phyloP scores from a whole-genome alignment of 2,329 filamentous ascomycete species.

The Basipetospora chlamydospora region DNA sequence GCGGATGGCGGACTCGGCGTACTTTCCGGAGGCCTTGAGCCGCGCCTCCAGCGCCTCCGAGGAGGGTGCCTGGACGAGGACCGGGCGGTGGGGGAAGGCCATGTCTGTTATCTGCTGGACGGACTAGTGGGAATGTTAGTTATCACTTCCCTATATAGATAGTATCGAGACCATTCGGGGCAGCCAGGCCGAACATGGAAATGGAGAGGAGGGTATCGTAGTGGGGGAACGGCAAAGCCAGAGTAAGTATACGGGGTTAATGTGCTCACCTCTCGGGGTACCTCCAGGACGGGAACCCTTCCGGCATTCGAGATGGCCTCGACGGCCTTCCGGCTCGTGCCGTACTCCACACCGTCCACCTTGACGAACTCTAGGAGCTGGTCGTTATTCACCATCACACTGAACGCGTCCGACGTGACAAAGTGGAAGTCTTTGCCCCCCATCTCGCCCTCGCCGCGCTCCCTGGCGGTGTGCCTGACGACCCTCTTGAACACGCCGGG shows the following conservation, averaged over 20 bases:
- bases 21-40: neutral
- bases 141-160: no score
- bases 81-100: slow-evolving; percentile 37
- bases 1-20: slow-evolving; percentile 2
- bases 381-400: slow-evolving; percentile 43
- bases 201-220: no score
- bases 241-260: neutral
- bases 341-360: slow-evolving; percentile 34
- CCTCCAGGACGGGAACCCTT: slow-evolving; percentile 44
- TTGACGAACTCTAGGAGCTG: slow-evolving; percentile 42
- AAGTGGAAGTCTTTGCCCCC: slow-evolving; percentile 37
- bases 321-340: slow-evolving; percentile 38
- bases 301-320: slow-evolving; percentile 35
- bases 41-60: slow-evolving; percentile 1
- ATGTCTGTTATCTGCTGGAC: slow-evolving; percentile 43
- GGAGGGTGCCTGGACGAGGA: slow-evolving; percentile 36
- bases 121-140: slow-evolving; percentile 22
- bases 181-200: no score
- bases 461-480: slow-evolving; percentile 38
- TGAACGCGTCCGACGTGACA: slow-evolving; percentile 39
- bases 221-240: neutral
- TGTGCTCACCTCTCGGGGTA: slow-evolving; percentile 35
- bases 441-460: slow-evolving; percentile 32
- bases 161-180: no score
- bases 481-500: slow-evolving; percentile 50